Evolutionary conservation across 257 asterid species (phyloP).

Genomic region (Gynochthodes officinalis): DNA sequence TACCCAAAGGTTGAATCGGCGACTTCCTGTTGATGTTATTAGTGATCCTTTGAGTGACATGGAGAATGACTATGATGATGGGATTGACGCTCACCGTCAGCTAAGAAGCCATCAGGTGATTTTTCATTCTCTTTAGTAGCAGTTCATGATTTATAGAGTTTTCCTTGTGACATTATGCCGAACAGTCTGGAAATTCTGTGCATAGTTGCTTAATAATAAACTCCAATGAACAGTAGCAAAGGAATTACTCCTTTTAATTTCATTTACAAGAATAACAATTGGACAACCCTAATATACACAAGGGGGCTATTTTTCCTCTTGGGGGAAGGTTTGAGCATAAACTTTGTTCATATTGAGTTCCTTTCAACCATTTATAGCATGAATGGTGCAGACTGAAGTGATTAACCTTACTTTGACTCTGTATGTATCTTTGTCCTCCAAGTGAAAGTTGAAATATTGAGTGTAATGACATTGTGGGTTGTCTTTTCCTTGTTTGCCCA

Average conservation of each 20-base stretch:
- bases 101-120: conserved; percentile 61
- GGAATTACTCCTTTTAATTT: neutral
- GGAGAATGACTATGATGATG: conserved; percentile 64
- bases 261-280: neutral
- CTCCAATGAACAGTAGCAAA: neutral
- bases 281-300: neutral
- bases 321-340: neutral
- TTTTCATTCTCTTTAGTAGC: neutral
- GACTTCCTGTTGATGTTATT: conserved; percentile 73
- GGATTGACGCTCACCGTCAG: conserved; percentile 58
- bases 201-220: neutral
- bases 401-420: neutral
- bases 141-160: neutral
- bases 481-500: neutral
- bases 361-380: neutral
- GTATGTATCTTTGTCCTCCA: neutral
- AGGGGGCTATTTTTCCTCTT: neutral
- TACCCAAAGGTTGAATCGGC: conserved; percentile 63
- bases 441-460: neutral
- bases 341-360: neutral
- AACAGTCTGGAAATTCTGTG: neutral
- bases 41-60: conserved; percentile 92
- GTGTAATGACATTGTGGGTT: neutral
- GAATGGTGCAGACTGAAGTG: neutral
- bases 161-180: neutral